Percentiles rank a stretch among this genome's conserved stretches.
These are phyloP conservation scores for Lactarius evosmus DNA, from an alignment of 768 basidiomycete species.

Conservation along the genomic window DNA sequence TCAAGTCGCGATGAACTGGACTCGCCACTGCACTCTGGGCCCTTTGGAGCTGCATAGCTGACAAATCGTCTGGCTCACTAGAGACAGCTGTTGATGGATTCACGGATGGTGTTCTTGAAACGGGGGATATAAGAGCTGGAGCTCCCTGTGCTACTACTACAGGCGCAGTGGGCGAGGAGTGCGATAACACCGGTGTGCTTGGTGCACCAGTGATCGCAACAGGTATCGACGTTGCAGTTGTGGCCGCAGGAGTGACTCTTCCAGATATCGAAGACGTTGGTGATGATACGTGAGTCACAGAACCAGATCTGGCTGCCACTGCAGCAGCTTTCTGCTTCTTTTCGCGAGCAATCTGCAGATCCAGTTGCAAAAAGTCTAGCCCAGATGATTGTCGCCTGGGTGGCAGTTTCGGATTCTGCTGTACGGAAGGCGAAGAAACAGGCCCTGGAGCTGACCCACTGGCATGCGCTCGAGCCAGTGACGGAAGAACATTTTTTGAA, in stretches of 20 bases:
- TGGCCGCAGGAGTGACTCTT: not conserved
- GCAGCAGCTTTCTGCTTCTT: slow-evolving; percentile 9
- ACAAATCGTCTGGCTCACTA: not conserved
- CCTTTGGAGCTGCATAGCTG: not conserved
- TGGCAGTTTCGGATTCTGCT: not conserved
- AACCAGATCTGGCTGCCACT: not conserved
- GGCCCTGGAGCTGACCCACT: not conserved
- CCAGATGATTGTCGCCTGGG: slow-evolving; percentile 17
- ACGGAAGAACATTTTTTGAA: not conserved
- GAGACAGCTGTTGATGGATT: not conserved
- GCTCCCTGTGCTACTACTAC: not conserved
- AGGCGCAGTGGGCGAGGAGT: not conserved
- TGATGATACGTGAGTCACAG: not conserved
- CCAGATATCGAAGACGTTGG: not conserved
- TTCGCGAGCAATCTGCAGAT: slow-evolving; percentile 16
- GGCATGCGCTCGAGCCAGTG: not conserved
- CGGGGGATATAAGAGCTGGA: not conserved
- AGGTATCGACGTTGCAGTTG: not conserved
- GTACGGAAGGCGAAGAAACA: not conserved
- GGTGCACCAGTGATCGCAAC: not conserved
- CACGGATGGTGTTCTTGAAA: not conserved
- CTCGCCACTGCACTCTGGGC: not conserved
- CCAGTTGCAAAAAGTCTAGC: slow-evolving; percentile 20
- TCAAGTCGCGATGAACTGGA: slow-evolving; percentile 13
- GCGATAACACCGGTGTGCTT: not conserved